Base-by-base conservation (phyloP, 2,329 filamentous ascomycete genomes). In the Aspergillus flavus region DNA sequence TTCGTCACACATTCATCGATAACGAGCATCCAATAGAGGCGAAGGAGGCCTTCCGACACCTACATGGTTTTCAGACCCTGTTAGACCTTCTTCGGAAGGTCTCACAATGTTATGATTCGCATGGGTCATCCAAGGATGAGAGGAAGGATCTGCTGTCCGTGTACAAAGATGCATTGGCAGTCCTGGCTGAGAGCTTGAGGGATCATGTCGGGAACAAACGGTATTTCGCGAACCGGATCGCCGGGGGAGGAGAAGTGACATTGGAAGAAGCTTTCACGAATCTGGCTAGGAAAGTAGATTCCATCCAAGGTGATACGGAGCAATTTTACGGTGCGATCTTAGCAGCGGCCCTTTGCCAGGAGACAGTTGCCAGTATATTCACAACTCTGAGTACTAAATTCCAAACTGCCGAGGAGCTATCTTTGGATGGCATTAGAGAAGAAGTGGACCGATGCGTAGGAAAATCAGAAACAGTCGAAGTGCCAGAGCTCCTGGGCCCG, bases 261-360 rank as follows among this genome's bases (percentile, higher is more conserved):
- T 76, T 97, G 60, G 89, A 95, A 72, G 87, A 91, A 73, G 87
- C 86, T 6, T 85, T 79, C 86, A 86, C 65, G 88, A 87, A 75
- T 88, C 89, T 76, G 87, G 90, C 39, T 79, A 88, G 59, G 84
- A 89, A 59, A 86, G 85, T 67, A 84, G 68, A 70, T 50, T 61
- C 65, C 26, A 60, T 59, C 12, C 65, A 73, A 52, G 65, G 84
- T 61, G 88, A 91, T 66, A 84, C 88, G 52, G 91, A 96, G 69
- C 90, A 94, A 76, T 84, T 96, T 4, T 96, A 96, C 78, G 93
- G 93, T 32, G 89, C 90, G 69, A 85, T 97, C 10, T 83, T 97
- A 57, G 87, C 91, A 6, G 94, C 96, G 78, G 89, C 91, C 1
- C 79, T 96, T 57, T 91, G 93, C 61, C 91, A 96, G 74, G 88